Base-by-base conservation (phyloP, 1,139 yeast genomes). In the Suhomyces wounanorum region DNA sequence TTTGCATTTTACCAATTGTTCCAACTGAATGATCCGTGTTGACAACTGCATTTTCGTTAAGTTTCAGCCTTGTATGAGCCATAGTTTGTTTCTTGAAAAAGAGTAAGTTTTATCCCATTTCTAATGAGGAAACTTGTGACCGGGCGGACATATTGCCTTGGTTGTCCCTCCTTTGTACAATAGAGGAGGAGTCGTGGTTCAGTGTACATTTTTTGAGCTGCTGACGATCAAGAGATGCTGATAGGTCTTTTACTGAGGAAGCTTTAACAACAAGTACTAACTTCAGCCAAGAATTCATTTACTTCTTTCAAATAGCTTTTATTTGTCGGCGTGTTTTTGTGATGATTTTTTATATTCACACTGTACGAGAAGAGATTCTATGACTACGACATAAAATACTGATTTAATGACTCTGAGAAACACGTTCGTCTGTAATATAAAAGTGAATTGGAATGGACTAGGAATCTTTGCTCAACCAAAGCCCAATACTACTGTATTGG, bases 61-160 rank as follows among this genome's bases (percentile, higher is more conserved):
- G 89, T 84, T 84, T 84, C 89, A 84, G 89, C 89, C 89, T 84
- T 84, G 89, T 84, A 84, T 84, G 89, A 84, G 89, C 85, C 67
- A 51, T 44, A 17, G 31, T 31, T 44, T 44, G 42, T 44, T 40
- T 44, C 41, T 36, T 47, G 46, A 44, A 41, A 31, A 18, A 26
- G 26, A 33, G 45, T 44, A 42, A 47, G 21, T 44, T 47, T 33
- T 11, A 30, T 11, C 25, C 39, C 14, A n/a, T 36, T 46, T 46
- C 45, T 37, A 35, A 74, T 81, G 85, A 83, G 77, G 85, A 83
- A 68, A 78, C 68, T 62, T 69, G 72, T 78, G 88, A 84, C 89
- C 88, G 88, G 89, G 89, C 89, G 89, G 89, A 83, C 89, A 83
- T 83, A 84, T 68, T 66, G 57, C 72, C 69, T 68, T 67, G 64